Conservation (phyloP, 2,329 filamentous ascomycete species). For the Calonectria multiphialidica region DNA sequence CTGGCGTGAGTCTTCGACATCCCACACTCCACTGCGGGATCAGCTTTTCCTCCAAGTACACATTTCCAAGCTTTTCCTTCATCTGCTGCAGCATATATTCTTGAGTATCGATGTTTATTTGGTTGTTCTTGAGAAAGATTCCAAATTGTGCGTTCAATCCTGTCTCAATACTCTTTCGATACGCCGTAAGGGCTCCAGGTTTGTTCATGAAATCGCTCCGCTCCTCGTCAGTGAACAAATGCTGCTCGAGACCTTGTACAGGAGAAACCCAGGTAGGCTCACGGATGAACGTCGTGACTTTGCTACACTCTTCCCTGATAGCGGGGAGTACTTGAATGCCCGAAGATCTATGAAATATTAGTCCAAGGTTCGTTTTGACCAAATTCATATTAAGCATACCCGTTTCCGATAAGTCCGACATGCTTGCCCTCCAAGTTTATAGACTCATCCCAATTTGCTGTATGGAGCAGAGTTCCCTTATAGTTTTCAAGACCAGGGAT, state of each 20-base stretch:
- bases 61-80: slow-evolving; percentile 54
- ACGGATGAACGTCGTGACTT: slow-evolving; percentile 63
- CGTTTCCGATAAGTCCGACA: slow-evolving; percentile 59
- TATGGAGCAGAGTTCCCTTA: slow-evolving; percentile 64
- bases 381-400: slow-evolving; percentile 23
- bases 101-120: slow-evolving; percentile 54
- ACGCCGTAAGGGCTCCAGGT: slow-evolving; percentile 51
- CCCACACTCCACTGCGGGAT: slow-evolving; percentile 64
- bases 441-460: slow-evolving; percentile 62
- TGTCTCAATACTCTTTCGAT: slow-evolving; percentile 58
- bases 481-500: slow-evolving; percentile 60
- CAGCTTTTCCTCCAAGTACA: slow-evolving; percentile 61
- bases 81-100: slow-evolving; percentile 54
- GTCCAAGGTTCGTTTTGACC: neutral
- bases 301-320: slow-evolving; percentile 54
- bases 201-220: slow-evolving; percentile 53
- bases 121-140: slow-evolving; percentile 57
- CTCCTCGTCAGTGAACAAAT: slow-evolving; percentile 56
- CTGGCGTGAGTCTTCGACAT: slow-evolving; percentile 63
- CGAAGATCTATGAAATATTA: slow-evolving; percentile 44
- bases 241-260: slow-evolving; percentile 54
- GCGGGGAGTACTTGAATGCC: slow-evolving; percentile 62
- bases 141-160: slow-evolving; percentile 60
- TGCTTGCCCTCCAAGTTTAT: slow-evolving; percentile 52
- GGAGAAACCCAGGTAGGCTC: slow-evolving; percentile 64